Conservation (phyloP, 495 filamentous ascomycete genomes). For the Neurospora hispaniola region DNA sequence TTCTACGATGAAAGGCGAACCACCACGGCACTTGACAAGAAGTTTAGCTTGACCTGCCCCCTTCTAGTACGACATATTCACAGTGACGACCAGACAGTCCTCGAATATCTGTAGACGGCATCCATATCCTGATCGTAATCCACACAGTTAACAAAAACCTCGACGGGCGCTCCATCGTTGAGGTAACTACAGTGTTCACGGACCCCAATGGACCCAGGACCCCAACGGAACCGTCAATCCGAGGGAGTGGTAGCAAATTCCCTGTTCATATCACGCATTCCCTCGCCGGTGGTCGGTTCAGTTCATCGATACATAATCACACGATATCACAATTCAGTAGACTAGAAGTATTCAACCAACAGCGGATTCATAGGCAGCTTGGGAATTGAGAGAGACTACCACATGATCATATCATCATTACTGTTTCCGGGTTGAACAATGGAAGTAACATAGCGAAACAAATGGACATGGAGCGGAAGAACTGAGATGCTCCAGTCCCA, state of each 20-base stretch:
- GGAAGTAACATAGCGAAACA: too few relatives aligned
- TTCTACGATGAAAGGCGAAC: neutral
- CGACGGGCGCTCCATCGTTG: neutral
- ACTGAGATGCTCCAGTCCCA: too few relatives aligned
- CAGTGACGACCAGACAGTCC: neutral
- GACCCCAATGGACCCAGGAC: neutral
- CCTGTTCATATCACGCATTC: neutral
- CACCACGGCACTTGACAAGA: neutral
- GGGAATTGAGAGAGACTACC: neutral
- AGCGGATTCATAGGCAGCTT: neutral
- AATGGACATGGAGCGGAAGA: too few relatives aligned
- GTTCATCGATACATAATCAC: neutral
- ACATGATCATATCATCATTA: neutral
- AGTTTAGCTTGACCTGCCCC: neutral
- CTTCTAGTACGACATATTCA: neutral
- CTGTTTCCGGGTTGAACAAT: neutral
- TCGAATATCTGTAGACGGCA: neutral
- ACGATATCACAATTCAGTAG: neutral
- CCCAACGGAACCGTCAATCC: neutral
- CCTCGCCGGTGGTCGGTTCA: neutral
- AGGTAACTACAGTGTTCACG: neutral
- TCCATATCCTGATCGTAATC: neutral
- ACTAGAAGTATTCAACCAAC: neutral
- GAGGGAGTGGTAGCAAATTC: neutral
- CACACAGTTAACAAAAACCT: neutral